Evolutionary conservation across 257 asterid genomes (phyloP), one percentile per base, ranked within the genome.

Genomic region (Eucommia ulmoides): DNA sequence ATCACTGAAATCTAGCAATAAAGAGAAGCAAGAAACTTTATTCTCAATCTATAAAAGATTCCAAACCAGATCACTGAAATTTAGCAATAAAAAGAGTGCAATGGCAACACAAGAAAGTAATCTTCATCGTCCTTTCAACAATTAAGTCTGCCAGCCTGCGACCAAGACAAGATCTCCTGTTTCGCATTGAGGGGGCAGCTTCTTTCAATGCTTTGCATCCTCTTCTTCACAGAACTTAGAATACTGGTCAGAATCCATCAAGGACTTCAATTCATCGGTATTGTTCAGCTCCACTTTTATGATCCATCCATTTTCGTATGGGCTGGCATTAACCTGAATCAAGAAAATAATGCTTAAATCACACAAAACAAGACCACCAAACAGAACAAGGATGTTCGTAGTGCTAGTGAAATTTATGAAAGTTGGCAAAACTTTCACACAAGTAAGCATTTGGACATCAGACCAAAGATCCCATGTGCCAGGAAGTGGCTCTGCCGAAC

Each of bases 251-350:
- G 86, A 51, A 61, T 77, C 92, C 82, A 89, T 77, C 33, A 89
- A 72, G 41, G 68, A 46, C 46, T 55, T 58, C 50, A 78, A 59
- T 56, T 86, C 96, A 7, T 73, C 78, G 7, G 67, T 52, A 15
- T 59, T 65, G 57, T 68, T 69, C 60, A 89, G 18, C 66, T 82
- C 93, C 19, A 89, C 98, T 77, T 85, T 89, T 62, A 89, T 83
- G 59, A 89, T 78, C 98, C 98, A 89, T 63, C 98, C 98, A 16
- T 81, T 79, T 41, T 79, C 71, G n/a, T 82, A 89, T 0, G 96
- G 94, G 72, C 93, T 83, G 9, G 71, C 77, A 18, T 87, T 87
- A 20, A 87, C 74, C 96, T 86, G 63, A 53, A 48, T 24, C 11
- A 35, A 35, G 2, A 26, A 26, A 26, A 35, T 10, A 35, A 15